Evolutionary conservation across 306 rosid species (phyloP), one percentile per base, ranked within the genome.

Genomic region (Biancaea sappan): DNA sequence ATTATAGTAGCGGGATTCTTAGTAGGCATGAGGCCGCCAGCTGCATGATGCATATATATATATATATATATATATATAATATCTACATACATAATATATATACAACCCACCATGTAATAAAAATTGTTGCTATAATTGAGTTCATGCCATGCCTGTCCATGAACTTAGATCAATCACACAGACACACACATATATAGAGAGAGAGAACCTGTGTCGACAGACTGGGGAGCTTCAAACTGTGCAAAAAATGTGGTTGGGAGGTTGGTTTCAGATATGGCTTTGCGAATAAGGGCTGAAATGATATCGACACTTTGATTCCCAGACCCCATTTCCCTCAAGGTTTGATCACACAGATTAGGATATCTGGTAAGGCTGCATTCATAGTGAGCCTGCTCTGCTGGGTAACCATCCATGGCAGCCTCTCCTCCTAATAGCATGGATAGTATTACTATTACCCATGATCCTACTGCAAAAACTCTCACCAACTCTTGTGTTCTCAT

Each of bases 281-380:
- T 79, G 73, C 74, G 73, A 22, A 82, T 66, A 47, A 87, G 86
- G 32, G 75, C 46, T 66, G 58, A 63, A 35, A 84, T 51, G 40
- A 81, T 35, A 29, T 79, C 67, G 66, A 9, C 43, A 69, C 37
- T 67, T 15, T 77, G 75, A 26, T 74, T 67, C 8, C 65, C 79
- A 15, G 81, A 66, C 19, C 66, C 54, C 69, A 73, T 35, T 15
- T 56, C 77, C 71, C 29, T 64, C 81, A 86, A 44, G 67, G 83
- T 81, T 81, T 84, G 29, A 41, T 69, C 73, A 77, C 88, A 84
- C 5, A 76, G 59, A 75, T 28, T 35, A 25, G 88, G 86, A 58
- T 81, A 81, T 73, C 81, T 79, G 11, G 90, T 79, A 21, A 48
- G 66, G 38, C 25, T 62, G 76, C 88, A 86, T 13, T 72, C 79